phyloP scores from a whole-genome alignment of 1,284 basidiomycete species.

The Fomitiporia mediterranea region DNA sequence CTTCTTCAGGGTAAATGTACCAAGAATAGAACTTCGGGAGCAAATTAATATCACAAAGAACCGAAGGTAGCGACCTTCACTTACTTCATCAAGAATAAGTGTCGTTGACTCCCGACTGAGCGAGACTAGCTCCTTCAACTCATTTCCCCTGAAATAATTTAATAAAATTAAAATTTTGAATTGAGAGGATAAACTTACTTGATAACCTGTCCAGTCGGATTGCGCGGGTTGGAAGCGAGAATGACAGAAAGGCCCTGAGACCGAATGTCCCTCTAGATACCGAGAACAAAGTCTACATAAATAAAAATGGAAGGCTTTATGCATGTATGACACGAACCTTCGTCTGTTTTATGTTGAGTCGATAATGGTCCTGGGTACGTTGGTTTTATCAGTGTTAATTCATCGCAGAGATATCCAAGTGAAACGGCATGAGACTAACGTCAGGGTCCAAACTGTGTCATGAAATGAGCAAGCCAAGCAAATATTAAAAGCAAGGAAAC shows the following conservation, averaged over 20 bases:
- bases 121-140: conserved; percentile 75
- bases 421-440: conserved; percentile 30
- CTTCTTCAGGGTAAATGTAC: conserved; percentile 85
- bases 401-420: no score
- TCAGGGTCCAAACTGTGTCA: conserved; percentile 50
- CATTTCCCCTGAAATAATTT: conserved; percentile 52
- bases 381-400: neutral
- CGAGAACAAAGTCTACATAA: conserved; percentile 9
- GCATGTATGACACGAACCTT: conserved; percentile 22
- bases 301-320: neutral
- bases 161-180: conserved; percentile 7
- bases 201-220: conserved; percentile 84
- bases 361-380: conserved; percentile 48
- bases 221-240: conserved; percentile 86
- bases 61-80: conserved; percentile 12
- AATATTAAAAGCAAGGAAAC: neutral
- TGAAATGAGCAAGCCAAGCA: neutral
- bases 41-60: neutral
- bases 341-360: conserved; percentile 62
- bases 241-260: conserved; percentile 83
- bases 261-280: conserved; percentile 61
- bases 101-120: conserved; percentile 73
- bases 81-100: conserved; percentile 82
- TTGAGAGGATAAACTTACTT: conserved; percentile 30
- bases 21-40: conserved; percentile 78